Percentiles rank a stretch among this genome's conserved stretches.
phyloP scores from a whole-genome alignment of 805 yeast genomes.

The Zygoascus biomembranicola region DNA sequence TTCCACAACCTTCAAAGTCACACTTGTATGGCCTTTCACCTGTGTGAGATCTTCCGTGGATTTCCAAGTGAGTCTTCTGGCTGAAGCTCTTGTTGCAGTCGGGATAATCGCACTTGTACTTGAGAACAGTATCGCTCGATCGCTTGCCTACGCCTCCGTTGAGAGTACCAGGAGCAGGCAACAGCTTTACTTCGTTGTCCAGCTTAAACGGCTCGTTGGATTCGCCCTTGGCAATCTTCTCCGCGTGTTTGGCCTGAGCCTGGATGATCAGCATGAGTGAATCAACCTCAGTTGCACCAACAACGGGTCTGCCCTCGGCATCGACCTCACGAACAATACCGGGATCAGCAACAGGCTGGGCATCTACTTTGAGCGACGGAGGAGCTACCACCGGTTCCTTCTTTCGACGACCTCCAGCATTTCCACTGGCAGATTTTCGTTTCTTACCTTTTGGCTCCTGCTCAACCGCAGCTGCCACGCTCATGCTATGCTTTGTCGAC shows the following conservation, averaged over 20 bases:
- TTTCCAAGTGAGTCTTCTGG: conserved; percentile 87
- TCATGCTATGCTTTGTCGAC: conserved; percentile 4
- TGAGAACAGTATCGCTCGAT: conserved; percentile 41
- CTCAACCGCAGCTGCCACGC: conserved; percentile 2
- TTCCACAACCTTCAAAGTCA: conserved; percentile 53
- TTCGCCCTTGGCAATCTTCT: conserved; percentile 64
- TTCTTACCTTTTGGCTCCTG: conserved; percentile 6
- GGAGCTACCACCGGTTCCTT: neutral
- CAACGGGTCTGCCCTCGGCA: conserved; percentile 20
- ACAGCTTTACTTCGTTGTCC: conserved; percentile 11
- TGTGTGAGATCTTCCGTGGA: conserved; percentile 79
- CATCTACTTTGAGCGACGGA: neutral
- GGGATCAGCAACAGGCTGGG: neutral
- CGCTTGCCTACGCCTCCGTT: conserved; percentile 72
- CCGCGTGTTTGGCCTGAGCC: conserved; percentile 62
- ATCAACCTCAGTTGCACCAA: conserved; percentile 87
- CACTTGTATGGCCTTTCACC: conserved; percentile 83
- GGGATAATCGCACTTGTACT: conserved; percentile 26
- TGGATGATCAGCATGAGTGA: conserved; percentile 86
- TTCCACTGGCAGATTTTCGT: neutral
- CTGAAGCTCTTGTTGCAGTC: conserved; percentile 73
- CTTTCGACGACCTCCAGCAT: neutral
- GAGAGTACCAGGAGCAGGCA: conserved; percentile 49
- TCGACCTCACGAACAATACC: neutral
- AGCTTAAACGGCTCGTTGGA: conserved; percentile 33